A percentile compares a stretch with the other conserved stretches of the same genome.
Evolutionary conservation across 2,329 filamentous ascomycete genomes (phyloP).

Genomic region (Cadophora malorum): DNA sequence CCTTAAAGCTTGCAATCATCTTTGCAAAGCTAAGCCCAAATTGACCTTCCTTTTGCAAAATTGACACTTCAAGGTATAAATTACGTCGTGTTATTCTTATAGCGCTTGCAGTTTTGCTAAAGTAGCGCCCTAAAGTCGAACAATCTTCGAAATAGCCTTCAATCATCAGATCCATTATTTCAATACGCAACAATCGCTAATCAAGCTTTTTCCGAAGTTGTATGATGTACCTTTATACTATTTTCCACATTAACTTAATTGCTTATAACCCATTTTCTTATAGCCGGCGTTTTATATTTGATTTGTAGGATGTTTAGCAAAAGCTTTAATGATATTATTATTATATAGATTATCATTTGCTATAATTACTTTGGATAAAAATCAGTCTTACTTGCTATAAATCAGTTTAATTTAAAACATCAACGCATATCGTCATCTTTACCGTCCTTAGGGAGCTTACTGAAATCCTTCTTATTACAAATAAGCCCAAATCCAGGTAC

Average conservation of each 20-base stretch:
- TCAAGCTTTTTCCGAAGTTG: constrained; percentile 28
- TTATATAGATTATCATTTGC: constrained; percentile 32
- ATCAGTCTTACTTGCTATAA: constrained; percentile 32
- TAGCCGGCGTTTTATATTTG: constrained; percentile 33
- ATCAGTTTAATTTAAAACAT: constrained; percentile 31
- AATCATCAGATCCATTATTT: constrained; percentile 31
- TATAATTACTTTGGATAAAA: constrained; percentile 27
- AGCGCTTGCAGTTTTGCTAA: constrained; percentile 23
- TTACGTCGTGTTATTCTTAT: constrained; percentile 27
- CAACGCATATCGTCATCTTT: constrained; percentile 17
- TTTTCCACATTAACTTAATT: constrained; percentile 29
- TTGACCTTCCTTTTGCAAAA: constrained; percentile 33
- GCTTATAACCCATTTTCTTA: constrained; percentile 28
- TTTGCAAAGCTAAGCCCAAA: constrained; percentile 32
- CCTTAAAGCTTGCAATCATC: constrained; percentile 30
- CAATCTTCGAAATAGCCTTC: constrained; percentile 27
- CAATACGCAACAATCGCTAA: constrained; percentile 30
- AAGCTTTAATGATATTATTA: constrained; percentile 35
- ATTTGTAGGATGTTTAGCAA: constrained; percentile 28
- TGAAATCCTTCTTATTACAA: constrained; percentile 28
- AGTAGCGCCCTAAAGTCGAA: constrained; percentile 24
- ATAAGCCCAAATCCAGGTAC: constrained; percentile 27
- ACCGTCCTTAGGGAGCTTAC: constrained; percentile 29
- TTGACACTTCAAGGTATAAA: constrained; percentile 28
- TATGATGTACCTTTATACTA: constrained; percentile 25